Evolutionary conservation across 2,329 filamentous ascomycete species (phyloP).

Genomic region (Ophiosphaerella narmari): DNA sequence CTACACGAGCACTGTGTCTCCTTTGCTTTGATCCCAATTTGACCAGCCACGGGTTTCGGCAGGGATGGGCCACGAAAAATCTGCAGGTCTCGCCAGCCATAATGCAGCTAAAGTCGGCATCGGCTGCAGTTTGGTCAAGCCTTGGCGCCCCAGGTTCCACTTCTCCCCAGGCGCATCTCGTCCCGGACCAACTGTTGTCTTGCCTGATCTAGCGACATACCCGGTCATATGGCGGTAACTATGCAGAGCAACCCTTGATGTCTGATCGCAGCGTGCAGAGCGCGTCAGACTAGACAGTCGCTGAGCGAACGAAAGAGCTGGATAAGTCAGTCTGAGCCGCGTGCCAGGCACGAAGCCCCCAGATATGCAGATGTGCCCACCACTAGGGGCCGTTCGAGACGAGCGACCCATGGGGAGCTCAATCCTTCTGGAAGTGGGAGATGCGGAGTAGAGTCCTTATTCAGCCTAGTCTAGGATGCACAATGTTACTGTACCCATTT

Average conservation of each 20-base stretch:
- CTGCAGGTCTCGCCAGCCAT: conserved; percentile 27
- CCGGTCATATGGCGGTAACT: conserved; percentile 12
- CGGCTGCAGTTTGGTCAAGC: conserved; percentile 31
- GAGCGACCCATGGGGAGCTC: conserved; percentile 19
- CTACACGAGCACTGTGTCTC: conserved; percentile 17
- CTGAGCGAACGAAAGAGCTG: conserved; percentile 2
- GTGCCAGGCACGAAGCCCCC: conserved; percentile 6
- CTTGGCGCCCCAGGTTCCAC: conserved; percentile 38
- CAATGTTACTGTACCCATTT: conserved; percentile 44
- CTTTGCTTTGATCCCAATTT: conserved; percentile 30
- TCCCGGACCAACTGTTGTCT: conserved; percentile 38
- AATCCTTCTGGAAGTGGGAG: conserved; percentile 41
- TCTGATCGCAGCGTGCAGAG: conserved; percentile 6
- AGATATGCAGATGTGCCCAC: conserved; percentile 9
- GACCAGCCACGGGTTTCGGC: conserved; percentile 20
- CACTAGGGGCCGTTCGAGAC: conserved; percentile 9
- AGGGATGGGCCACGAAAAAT: conserved; percentile 25
- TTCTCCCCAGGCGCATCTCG: conserved; percentile 27
- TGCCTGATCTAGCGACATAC: conserved; percentile 23
- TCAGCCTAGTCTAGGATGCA: conserved; percentile 28
- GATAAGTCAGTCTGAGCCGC: conserved; percentile 11
- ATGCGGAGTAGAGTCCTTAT: conserved; percentile 35
- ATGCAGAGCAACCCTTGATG: conserved; percentile 8
- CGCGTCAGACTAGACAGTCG: background rate
- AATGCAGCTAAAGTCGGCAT: conserved; percentile 19